Base-by-base conservation (phyloP, 2,329 filamentous ascomycete species). In the Didymella arachidicola region DNA sequence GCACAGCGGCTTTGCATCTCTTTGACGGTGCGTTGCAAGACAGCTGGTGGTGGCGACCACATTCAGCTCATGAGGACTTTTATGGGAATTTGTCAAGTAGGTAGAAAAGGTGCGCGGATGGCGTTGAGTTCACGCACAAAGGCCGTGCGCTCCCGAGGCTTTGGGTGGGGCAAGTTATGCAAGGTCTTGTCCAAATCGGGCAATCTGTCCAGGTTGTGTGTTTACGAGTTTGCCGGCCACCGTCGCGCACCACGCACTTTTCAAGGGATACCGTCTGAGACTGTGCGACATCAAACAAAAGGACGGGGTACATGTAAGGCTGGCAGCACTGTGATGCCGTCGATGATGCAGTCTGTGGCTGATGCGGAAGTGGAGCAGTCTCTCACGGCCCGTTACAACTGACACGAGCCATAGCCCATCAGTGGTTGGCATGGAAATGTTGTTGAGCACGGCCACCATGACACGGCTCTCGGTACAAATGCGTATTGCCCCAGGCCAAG, bases 401-500 rank as follows among this genome's bases (percentile, higher is more conserved):
- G 22, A 22, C 22, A 22, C 22, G 22, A 22, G 22, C 22, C 22
- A 22, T 22, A 22, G 22, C 22, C 3, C 22, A 22, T 22, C 68
- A 68, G 57, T 59, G 42, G 51, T 63, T 59, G 57, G 67, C 64
- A 66, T 67, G 66, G 55, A 65, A 61, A 68, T 55, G 56, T 39
- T 46, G 42, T 50, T 49, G 57, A 56, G 65, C 67, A 69, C 67
- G 61, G 64, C 64, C 62, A 65, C 61, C 57, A 26, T 43, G 47
- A 54, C 47, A 54, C 58, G 60, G 56, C 56, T 49, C 4, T 44
- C 56, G 51, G 44, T 49, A 27, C 44, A 7, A 27, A 41, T 53
- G 59, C 53, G 45, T 51, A 34, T 62, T 61, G 60, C 60, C 54
- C 56, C 63, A 46, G 46, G 57, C 57, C 60, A 57, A 59, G 59